Percentiles rank a stretch among this genome's conserved stretches.
phyloP scores from a whole-genome alignment of 257 asterid genomes.

The Perilla frutescens region DNA sequence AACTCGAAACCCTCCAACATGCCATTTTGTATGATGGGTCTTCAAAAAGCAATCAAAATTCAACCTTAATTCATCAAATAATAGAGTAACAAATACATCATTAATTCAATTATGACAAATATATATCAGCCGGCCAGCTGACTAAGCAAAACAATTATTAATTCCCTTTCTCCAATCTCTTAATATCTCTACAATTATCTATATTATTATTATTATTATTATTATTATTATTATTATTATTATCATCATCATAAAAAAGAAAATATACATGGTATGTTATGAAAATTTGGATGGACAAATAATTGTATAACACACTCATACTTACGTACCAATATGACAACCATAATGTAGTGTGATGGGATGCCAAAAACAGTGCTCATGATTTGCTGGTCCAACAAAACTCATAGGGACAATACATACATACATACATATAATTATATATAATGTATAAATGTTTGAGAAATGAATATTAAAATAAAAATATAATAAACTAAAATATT shows the following conservation, averaged over 20 bases:
- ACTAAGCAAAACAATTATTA: too few species aligned
- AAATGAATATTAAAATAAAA: too few species aligned
- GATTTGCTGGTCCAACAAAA: slow-evolving; percentile 14
- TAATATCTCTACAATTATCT: background rate
- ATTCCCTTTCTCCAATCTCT: background rate
- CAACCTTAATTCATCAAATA: too few species aligned
- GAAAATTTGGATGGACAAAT: background rate
- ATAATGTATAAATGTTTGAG: too few species aligned
- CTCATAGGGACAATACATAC: background rate
- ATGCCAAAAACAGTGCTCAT: slow-evolving; percentile 5
- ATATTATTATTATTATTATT: background rate
- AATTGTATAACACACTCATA: slow-evolving; percentile 13
- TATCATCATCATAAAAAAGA: background rate
- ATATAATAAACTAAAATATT: too few species aligned
- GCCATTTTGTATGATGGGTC: too few species aligned
- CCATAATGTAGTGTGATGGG: slow-evolving; percentile 26
- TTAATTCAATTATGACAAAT: too few species aligned
- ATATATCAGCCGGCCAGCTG: too few species aligned
- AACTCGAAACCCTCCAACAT: too few species aligned
- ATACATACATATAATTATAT: too few species aligned
- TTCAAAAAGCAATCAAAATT: too few species aligned
- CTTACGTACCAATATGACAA: slow-evolving; percentile 26
- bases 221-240: background rate
- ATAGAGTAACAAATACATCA: too few species aligned
- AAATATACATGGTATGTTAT: background rate